A percentile compares a stretch with the other conserved stretches of the same genome.
phyloP scores from a whole-genome alignment of 371 early-diverging fungal species.

The Fennellomyces sp. region DNA sequence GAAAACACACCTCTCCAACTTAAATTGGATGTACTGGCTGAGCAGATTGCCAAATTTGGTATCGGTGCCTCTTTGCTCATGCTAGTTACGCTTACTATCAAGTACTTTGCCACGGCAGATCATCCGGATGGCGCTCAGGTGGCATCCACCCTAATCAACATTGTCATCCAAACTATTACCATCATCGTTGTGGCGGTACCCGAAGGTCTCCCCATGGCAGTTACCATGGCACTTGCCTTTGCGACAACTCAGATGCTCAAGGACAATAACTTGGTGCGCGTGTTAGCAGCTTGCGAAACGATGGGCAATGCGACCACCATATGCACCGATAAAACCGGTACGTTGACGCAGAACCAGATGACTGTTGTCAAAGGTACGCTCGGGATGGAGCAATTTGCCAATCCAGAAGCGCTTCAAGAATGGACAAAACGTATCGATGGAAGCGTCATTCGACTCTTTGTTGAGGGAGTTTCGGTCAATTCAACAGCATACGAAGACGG shows the following conservation, averaged over 20 bases:
- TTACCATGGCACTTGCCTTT: constrained; percentile 93
- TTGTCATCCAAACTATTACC: constrained; percentile 84
- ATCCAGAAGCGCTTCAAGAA: constrained; percentile 17
- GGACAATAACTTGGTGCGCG: constrained; percentile 94
- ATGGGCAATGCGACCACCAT: constrained; percentile 97
- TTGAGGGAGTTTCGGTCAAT: constrained; percentile 81
- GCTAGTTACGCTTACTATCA: constrained; percentile 77
- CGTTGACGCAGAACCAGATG: constrained; percentile 95
- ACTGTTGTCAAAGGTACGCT: constrained; percentile 81
- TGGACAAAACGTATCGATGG: constrained; percentile 33
- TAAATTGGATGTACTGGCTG: constrained; percentile 86
- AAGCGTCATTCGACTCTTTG: constrained; percentile 40
- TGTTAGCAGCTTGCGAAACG: constrained; percentile 94
- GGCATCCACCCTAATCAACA: constrained; percentile 70
- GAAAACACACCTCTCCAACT: constrained; percentile 92
- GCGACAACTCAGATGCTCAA: constrained; percentile 93
- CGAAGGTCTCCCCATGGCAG: constrained; percentile 97
- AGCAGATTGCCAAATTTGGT: constrained; percentile 92
- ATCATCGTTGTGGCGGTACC: constrained; percentile 97
- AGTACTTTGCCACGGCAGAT: constrained; percentile 72
- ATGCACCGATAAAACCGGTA: constrained; percentile 98
- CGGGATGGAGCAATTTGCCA: constrained; percentile 43
- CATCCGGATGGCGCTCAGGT: constrained; percentile 61
- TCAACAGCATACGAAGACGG: constrained; percentile 87
- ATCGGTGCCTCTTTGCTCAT: constrained; percentile 78